Evolutionary conservation across 1,284 basidiomycete genomes (phyloP).

Genomic region (Boletus albobrunnescens): DNA sequence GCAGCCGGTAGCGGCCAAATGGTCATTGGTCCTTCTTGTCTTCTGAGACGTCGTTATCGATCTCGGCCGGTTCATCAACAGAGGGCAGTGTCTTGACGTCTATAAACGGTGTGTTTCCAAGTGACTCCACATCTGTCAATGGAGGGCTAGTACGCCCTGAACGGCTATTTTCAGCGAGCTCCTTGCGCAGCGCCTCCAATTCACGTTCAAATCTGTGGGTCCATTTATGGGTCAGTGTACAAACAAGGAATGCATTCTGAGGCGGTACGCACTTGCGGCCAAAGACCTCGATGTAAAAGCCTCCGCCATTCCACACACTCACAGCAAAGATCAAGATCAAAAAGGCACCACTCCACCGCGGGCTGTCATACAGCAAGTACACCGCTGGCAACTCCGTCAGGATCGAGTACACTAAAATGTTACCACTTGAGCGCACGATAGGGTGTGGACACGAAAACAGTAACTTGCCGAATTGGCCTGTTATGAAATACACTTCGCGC

Average conservation of each 20-base stretch:
- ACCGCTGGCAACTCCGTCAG: slow-evolving; percentile 85
- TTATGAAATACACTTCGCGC: slow-evolving; percentile 76
- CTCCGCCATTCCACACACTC: slow-evolving; percentile 82
- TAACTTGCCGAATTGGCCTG: slow-evolving; percentile 74
- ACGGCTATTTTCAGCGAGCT: slow-evolving; percentile 64
- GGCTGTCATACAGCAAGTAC: slow-evolving; percentile 74
- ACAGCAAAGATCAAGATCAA: slow-evolving; percentile 76
- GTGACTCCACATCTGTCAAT: slow-evolving; percentile 37
- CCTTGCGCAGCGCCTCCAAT: slow-evolving; percentile 82
- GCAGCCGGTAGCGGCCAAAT: neutral
- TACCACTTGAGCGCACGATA: neutral
- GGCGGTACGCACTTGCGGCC: slow-evolving; percentile 74
- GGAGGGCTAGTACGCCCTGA: slow-evolving; percentile 54
- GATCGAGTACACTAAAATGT: slow-evolving; percentile 70
- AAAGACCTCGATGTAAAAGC: slow-evolving; percentile 92
- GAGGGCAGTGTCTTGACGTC: slow-evolving; percentile 21
- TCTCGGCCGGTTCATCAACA: slow-evolving; percentile 13
- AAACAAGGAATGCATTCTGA: neutral
- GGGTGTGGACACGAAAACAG: neutral
- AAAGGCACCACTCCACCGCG: slow-evolving; percentile 72
- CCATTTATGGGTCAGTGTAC: slow-evolving; percentile 6
- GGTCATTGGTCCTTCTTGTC: slow-evolving; percentile 30
- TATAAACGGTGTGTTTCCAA: slow-evolving; percentile 31
- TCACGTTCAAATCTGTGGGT: slow-evolving; percentile 79
- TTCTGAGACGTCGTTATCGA: slow-evolving; percentile 4